phyloP scores from a whole-genome alignment of 1,139 yeast species.

The Chernovozyma aurita region DNA sequence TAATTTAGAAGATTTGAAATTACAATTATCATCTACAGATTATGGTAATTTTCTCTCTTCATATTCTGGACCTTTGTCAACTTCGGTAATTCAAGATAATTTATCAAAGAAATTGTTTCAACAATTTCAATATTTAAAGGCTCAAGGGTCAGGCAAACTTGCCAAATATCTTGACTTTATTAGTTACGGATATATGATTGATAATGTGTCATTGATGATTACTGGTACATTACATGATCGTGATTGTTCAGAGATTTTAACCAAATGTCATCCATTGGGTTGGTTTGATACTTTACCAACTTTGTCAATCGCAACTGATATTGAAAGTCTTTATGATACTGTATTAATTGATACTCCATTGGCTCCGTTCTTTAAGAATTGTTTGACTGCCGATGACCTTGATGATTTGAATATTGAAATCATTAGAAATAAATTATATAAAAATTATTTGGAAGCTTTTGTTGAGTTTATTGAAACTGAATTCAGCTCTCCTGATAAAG shows the following conservation, averaged over 20 bases:
- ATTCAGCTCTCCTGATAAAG: constrained; percentile 72
- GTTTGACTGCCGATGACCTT: constrained; percentile 88
- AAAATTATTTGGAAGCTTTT: constrained; percentile 90
- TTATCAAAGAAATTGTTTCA: constrained; percentile 71
- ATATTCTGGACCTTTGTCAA: constrained; percentile 75
- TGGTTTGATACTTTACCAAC: constrained; percentile 99
- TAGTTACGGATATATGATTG: constrained; percentile 97
- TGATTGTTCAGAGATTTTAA: constrained; percentile 79
- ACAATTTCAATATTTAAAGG: constrained; percentile 80
- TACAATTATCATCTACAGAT: constrained; percentile 92
- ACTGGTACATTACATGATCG: constrained; percentile 97
- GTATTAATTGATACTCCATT: constrained; percentile 97
- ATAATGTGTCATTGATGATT: constrained; percentile 91
- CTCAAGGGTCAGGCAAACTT: constrained; percentile 79
- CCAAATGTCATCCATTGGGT: constrained; percentile 93
- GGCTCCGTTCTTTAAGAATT: constrained; percentile 92
- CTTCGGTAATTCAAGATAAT: constrained; percentile 76
- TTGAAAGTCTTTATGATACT: constrained; percentile 85
- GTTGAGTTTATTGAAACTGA: constrained; percentile 56
- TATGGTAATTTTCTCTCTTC: constrained; percentile 88
- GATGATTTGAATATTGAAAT: constrained; percentile 95
- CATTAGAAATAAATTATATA: constrained; percentile 84
- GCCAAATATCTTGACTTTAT: constrained; percentile 84
- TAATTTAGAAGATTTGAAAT: constrained; percentile 84
- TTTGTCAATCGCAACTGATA: constrained; percentile 87